Evolutionary conservation across 768 basidiomycete species (phyloP).

Genomic region (Hypholoma sublateritium): DNA sequence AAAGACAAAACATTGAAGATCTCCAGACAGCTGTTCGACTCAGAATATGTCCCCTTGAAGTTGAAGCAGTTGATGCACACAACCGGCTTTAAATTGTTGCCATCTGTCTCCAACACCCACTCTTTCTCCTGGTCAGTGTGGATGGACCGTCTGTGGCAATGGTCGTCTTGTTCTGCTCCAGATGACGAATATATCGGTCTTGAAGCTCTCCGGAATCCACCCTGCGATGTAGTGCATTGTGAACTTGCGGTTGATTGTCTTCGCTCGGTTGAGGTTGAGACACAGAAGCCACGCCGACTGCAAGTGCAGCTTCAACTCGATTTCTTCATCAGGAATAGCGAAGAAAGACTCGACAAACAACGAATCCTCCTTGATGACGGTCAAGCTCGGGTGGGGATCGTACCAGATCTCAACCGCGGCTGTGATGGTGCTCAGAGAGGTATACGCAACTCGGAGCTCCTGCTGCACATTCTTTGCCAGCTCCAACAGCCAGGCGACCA

Average conservation of each 20-base stretch:
- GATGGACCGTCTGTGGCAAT: constrained; percentile 65
- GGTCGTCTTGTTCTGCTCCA: constrained; percentile 81
- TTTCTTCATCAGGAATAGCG: too few relatives aligned
- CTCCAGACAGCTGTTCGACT: too few relatives aligned
- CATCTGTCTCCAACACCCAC: constrained; percentile 98
- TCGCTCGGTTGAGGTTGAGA: constrained; percentile 92
- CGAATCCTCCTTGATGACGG: constrained; percentile 94
- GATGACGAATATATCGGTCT: constrained; percentile 94
- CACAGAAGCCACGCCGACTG: too few relatives aligned
- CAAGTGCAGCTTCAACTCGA: too few relatives aligned
- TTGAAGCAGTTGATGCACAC: constrained; percentile 96
- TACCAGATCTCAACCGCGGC: constrained; percentile 97
- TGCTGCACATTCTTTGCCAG: constrained; percentile 89
- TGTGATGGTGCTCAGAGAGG: constrained; percentile 90
- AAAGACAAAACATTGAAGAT: too few relatives aligned
- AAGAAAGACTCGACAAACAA: constrained; percentile 99
- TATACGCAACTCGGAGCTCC: constrained; percentile 90
- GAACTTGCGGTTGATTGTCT: constrained; percentile 96
- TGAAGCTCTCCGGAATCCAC: constrained; percentile 92
- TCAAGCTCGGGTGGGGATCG: constrained; percentile 88
- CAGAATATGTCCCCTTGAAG: constrained; percentile 84
- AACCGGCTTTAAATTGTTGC: constrained; percentile 92
- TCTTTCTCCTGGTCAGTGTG: constrained; percentile 68
- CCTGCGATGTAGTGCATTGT: constrained; percentile 94
- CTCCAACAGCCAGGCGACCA: constrained; percentile 55